Percentiles rank a stretch among this genome's conserved stretches.
These are phyloP conservation scores for Biancaea sappan DNA, from an alignment of 306 rosid species.

Conservation along the genomic window DNA sequence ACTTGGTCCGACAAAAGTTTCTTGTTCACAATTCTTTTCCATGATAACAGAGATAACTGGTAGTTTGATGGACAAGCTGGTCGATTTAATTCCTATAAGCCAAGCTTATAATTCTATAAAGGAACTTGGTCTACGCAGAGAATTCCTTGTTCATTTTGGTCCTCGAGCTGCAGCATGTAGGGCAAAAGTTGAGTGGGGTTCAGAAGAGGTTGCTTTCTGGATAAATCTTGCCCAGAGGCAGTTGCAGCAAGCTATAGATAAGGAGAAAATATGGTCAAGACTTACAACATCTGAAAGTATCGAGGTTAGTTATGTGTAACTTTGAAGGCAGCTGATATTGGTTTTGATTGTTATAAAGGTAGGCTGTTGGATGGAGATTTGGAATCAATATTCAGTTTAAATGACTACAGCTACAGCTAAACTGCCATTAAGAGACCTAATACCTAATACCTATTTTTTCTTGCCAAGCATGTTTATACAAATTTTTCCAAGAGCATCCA, in stretches of 20 bases:
- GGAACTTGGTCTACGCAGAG: constrained; percentile 76
- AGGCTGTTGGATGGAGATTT: constrained; percentile 27
- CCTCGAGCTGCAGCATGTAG: constrained; percentile 88
- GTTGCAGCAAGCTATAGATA: constrained; percentile 84
- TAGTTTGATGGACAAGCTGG: constrained; percentile 92
- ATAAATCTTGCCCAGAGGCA: constrained; percentile 82
- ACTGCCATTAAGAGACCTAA: constrained; percentile 11
- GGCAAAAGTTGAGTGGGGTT: constrained; percentile 66
- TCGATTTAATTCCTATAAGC: constrained; percentile 67
- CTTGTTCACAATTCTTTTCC: constrained; percentile 83
- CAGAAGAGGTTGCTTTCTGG: constrained; percentile 96
- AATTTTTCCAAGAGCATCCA: background rate
- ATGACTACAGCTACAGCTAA: constrained; percentile 11
- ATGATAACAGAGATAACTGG: constrained; percentile 78
- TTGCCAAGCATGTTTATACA: constrained; percentile 7
- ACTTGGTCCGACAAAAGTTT: constrained; percentile 87
- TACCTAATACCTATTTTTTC: background rate
- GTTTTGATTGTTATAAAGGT: constrained; percentile 36
- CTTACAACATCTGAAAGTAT: constrained; percentile 96
- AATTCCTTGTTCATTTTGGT: constrained; percentile 95
- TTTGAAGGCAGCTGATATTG: constrained; percentile 26
- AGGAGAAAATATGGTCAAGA: constrained; percentile 97
- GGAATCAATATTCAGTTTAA: constrained; percentile 16
- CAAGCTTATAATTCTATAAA: constrained; percentile 78
- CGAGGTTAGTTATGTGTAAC: constrained; percentile 63